Evolutionary conservation across 2,329 filamentous ascomycete genomes (phyloP), one percentile per base, ranked within the genome.

Genomic region (Penicillium glabrum): DNA sequence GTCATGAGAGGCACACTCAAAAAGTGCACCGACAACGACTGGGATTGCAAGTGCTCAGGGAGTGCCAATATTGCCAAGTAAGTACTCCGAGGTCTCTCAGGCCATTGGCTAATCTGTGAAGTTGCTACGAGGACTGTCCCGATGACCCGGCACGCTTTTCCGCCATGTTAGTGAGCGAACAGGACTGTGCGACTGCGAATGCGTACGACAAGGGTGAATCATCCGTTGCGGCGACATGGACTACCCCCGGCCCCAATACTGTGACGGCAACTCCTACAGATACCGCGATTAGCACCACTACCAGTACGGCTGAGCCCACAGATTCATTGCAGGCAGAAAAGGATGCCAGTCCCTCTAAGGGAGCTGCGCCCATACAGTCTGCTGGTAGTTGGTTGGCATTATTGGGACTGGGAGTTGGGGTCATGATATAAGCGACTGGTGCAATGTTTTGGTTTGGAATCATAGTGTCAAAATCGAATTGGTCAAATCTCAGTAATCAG

Each of bases 31-130:
- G 14, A 46, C 1, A 26, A 44, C 31, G 54, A 66, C 33, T 66
- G 63, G 63, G 62, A 66, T 27, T 66, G 63, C 57, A 66, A 65
- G 37, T 66, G 63, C 23, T 59, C 60, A 3, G 62, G 54, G 1
- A 50, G 35, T 35, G 63, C 63, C 29, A 66, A 66, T 24, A 59
- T 66, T 26, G 58, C 62, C 44, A 63, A 63, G 63, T 66, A 11
- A 60, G 62, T 56, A 46, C 11, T 21, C 16, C 23, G 13, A 7
- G n/a, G 11, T 24, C 31, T 1, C 9, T 23, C 11, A 23, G 16
- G 46, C 26, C 24, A 19, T 24, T n/a, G 19, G 19, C 52, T 59
- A 2, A 61, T 21, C 10, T 5, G 3, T 54, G 7, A 23, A 66
- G 63, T 48, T 66, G 63, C 37, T 66, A 66, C 13, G 61, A 52